phyloP scores from a whole-genome alignment of 768 basidiomycete species.

The Calocybe indica region DNA sequence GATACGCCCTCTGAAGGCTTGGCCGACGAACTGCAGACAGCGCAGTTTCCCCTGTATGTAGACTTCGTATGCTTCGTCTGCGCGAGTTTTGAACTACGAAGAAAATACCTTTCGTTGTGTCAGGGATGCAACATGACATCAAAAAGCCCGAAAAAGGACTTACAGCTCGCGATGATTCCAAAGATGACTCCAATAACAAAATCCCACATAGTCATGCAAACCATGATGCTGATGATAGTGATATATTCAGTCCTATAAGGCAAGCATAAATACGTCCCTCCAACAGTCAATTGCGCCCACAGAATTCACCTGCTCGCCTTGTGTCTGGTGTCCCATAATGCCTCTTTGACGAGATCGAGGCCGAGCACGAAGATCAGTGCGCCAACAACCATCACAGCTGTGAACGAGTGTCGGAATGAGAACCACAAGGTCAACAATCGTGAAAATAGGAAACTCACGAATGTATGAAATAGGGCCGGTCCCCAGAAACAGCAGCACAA shows the following conservation, averaged over 20 bases:
- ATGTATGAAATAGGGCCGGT: conserved; percentile 89
- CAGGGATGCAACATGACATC: neutral
- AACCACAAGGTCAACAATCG: neutral
- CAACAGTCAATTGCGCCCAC: neutral
- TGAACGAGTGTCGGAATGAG: neutral
- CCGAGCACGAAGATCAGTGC: conserved; percentile 93
- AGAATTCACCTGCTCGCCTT: conserved; percentile 66
- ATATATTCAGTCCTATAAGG: conserved; percentile 62
- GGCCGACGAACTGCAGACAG: conserved; percentile 92
- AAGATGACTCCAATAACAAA: conserved; percentile 92
- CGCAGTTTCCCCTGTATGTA: conserved; percentile 77
- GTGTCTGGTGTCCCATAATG: conserved; percentile 91
- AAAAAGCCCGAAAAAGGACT: conserved; percentile 16
- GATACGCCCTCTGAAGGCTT: conserved; percentile 79
- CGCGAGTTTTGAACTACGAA: conserved; percentile 97
- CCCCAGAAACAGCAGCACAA: conserved; percentile 69
- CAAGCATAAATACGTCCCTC: conserved; percentile 6
- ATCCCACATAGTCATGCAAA: conserved; percentile 92
- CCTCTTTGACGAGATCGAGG: conserved; percentile 91
- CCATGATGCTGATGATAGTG: conserved; percentile 80
- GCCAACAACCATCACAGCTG: conserved; percentile 88
- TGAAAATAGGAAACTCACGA: conserved; percentile 44
- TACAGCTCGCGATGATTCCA: conserved; percentile 88
- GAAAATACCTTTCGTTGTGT: conserved; percentile 60
- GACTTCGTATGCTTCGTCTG: conserved; percentile 73